Conservation (phyloP, 129 eudicot species). For the Artemisia argyi region DNA sequence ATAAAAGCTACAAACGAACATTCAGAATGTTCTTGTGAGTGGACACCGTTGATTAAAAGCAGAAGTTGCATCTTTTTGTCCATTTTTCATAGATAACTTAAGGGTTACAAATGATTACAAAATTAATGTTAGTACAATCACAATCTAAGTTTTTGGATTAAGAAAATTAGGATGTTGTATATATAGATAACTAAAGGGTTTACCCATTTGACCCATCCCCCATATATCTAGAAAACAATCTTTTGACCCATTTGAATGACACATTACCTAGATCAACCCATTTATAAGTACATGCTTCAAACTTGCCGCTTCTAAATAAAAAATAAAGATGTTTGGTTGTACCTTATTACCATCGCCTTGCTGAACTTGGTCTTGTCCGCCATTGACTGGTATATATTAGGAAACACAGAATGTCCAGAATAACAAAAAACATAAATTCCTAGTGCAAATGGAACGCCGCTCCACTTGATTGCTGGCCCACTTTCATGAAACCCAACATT, state of each 20-base stretch:
- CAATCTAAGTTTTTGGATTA: background rate
- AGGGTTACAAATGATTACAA: background rate
- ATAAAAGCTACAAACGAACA: background rate
- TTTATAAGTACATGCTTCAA: background rate
- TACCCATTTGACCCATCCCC: conserved; percentile 1
- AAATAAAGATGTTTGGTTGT: conserved; percentile 9
- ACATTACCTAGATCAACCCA: background rate
- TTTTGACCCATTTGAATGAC: background rate
- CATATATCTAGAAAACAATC: background rate
- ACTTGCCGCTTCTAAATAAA: background rate
- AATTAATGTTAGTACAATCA: background rate
- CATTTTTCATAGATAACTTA: background rate
- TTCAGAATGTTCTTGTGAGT: background rate
- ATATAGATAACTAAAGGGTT: no score
- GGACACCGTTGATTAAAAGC: background rate
- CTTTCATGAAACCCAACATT: conserved; percentile 67
- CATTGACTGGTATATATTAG: conserved; percentile 95
- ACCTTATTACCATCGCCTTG: conserved; percentile 64
- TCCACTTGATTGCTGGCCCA: conserved; percentile 57
- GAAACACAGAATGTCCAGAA: conserved; percentile 91
- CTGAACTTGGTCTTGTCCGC: conserved; percentile 81
- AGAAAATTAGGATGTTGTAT: background rate
- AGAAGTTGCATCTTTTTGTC: background rate
- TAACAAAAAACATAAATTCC: conserved; percentile 91
- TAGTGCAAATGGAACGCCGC: conserved; percentile 76